Evolutionary conservation across 2,329 filamentous ascomycete genomes (phyloP), one percentile per base, ranked within the genome.

Genomic region (Colletotrichum sp.): DNA sequence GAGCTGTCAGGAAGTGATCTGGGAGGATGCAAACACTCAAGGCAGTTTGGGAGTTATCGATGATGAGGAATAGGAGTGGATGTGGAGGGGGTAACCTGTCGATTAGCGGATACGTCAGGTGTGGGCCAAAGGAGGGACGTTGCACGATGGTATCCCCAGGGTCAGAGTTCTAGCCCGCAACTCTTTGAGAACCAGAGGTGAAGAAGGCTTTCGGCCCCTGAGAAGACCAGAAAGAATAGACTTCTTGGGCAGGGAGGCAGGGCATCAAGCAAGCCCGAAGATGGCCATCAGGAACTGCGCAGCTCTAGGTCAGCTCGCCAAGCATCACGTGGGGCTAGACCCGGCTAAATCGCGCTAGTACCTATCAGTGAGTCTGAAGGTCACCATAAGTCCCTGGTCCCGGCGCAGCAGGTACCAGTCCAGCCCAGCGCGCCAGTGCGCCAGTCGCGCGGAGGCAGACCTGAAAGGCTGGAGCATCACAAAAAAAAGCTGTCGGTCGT

Each of bases 101-200:
- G 72, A 77, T 77, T 77, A 77, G 72, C 72, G 63, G 72, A 77
- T 72, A 72, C 70, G 74, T 74, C 73, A 74, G 73, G 71, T 69
- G 74, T 76, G 74, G 74, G 74, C 70, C 70, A 24, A 59, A 18
- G n/a, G 44, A 68, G 57, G 26, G 49, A 62, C 39, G 55, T 39
- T 62, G 39, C 49, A 55, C 39, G 39, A 49, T 62, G 39, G 69
- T 69, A 68, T 65, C 70, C 70, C 49, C 70, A 74, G 52, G 68
- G 18, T 62, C 28, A n/a, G 39, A 34, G 28, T 64, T 69, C 44
- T 26, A 32, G 34, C 21, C 55, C 30, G 28, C 32, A 69, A 55
- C 34, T 69, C 15, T 52, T 66, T 18, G 7, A 30, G 30, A 24
- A 26, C 21, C 18, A 60, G 30, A 76, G 34, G 32, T 30, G 24